phyloP scores from a whole-genome alignment of 306 rosid species.

The Myrica gale region DNA sequence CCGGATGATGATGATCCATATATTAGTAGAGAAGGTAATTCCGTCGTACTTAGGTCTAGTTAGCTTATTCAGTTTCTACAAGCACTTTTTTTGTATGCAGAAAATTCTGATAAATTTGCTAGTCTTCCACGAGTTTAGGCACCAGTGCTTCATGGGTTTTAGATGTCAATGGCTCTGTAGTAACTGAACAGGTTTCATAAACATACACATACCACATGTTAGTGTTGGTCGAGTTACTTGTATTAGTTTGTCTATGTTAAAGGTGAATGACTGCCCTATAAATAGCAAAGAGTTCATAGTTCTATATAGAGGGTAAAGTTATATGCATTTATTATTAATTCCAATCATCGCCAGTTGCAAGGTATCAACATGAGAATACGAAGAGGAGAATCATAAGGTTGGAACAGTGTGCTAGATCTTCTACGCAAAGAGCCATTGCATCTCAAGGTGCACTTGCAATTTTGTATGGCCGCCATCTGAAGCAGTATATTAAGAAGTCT shows the following conservation, averaged over 20 bases:
- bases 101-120: conserved; percentile 6
- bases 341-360: conserved; percentile 40
- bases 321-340: not conserved
- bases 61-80: conserved; percentile 16
- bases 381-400: conserved; percentile 69
- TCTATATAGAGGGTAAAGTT: not conserved
- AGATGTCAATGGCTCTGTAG: not conserved
- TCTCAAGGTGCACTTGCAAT: conserved; percentile 69
- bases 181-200: not conserved
- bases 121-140: not conserved
- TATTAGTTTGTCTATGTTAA: not conserved
- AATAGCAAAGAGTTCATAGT: conserved; percentile 1
- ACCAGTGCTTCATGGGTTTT: not conserved
- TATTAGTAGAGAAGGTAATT: conserved; percentile 62
- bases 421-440: conserved; percentile 53
- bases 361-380: conserved; percentile 51
- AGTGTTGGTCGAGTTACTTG: not conserved
- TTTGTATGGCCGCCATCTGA: conserved; percentile 60
- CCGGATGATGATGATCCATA: conserved; percentile 54
- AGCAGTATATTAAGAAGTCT: conserved; percentile 58
- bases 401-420: conserved; percentile 69
- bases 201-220: not conserved
- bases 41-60: conserved; percentile 21
- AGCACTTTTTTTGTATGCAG: conserved; percentile 22
- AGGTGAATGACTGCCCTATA: not conserved